Evolutionary conservation across 306 rosid genomes (phyloP).

Genomic region (Hippophae gyantsensis): DNA sequence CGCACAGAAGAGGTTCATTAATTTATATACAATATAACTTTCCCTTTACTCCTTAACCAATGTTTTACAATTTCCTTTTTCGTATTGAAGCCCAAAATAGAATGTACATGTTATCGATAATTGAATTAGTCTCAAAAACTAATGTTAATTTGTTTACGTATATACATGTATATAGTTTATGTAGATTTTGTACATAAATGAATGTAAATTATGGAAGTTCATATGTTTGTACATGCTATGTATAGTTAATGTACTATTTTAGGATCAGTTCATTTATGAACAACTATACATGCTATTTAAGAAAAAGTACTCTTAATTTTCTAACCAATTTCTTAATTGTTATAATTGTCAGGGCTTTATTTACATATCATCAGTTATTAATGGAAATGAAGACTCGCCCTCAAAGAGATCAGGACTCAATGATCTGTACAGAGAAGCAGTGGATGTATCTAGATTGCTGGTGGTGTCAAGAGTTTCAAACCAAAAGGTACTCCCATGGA

Average conservation of each 20-base stretch:
- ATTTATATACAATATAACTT: neutral
- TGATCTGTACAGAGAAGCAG: conserved; percentile 47
- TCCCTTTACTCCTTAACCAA: conserved; percentile 2
- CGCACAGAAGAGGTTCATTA: conserved; percentile 76
- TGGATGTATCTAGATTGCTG: conserved; percentile 43
- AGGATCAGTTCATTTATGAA: too few relatives aligned
- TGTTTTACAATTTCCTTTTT: neutral
- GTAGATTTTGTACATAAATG: too few relatives aligned
- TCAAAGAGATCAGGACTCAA: conserved; percentile 59
- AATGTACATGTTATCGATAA: too few relatives aligned
- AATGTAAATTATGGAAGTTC: too few relatives aligned
- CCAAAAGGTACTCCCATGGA: conserved; percentile 85
- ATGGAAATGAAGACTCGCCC: conserved; percentile 49
- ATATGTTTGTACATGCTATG: too few relatives aligned
- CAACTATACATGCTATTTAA: too few relatives aligned
- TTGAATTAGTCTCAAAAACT: too few relatives aligned
- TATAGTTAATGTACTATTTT: too few relatives aligned
- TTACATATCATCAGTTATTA: conserved; percentile 59
- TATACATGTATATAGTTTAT: too few relatives aligned
- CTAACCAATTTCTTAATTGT: neutral
- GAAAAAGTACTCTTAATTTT: too few relatives aligned
- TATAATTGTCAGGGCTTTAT: conserved; percentile 66
- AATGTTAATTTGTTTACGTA: too few relatives aligned
- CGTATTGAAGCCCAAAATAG: neutral
- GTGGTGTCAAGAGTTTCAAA: conserved; percentile 77